phyloP scores from a whole-genome alignment of 176 grass and related monocot species.

The Aegilops umbellulata region DNA sequence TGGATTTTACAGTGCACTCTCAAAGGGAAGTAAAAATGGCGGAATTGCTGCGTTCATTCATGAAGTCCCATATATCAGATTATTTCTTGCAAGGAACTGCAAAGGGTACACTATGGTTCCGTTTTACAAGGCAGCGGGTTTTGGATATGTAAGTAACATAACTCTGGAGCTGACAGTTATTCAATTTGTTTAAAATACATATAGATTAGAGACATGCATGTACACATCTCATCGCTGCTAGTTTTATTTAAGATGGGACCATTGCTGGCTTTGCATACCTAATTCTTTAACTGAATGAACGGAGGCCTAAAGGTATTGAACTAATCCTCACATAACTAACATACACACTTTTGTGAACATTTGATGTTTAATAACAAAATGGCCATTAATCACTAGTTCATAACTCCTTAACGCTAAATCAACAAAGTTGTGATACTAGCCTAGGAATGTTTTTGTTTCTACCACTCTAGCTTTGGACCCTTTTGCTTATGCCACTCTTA shows the following conservation, averaged over 20 bases:
- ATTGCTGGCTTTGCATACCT: not conserved
- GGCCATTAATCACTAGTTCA: not conserved
- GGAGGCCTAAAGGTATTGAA: not conserved
- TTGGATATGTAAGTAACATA: slow-evolving; percentile 50
- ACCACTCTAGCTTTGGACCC: no score
- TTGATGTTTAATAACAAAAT: no score
- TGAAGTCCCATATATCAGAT: slow-evolving; percentile 49
- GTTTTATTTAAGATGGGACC: not conserved
- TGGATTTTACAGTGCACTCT: slow-evolving; percentile 37
- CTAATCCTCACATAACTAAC: not conserved
- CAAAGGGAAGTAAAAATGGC: slow-evolving; percentile 47
- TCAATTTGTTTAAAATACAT: not conserved
- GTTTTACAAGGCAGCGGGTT: slow-evolving; percentile 56
- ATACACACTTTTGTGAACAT: not conserved
- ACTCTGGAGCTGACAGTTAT: not conserved
- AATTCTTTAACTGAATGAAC: not conserved
- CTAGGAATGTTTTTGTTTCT: no score
- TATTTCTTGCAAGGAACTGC: slow-evolving; percentile 49
- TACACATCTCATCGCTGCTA: not conserved
- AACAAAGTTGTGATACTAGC: no score
- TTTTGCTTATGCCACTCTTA: no score
- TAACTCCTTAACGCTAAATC: not conserved
- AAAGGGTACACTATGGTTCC: slow-evolving; percentile 49
- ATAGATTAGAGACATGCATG: not conserved
- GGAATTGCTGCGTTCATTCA: slow-evolving; percentile 48